Evolutionary conservation across 148 eudicot genomes (phyloP), one percentile per base, ranked within the genome.

Genomic region (Polygonum maritimum): DNA sequence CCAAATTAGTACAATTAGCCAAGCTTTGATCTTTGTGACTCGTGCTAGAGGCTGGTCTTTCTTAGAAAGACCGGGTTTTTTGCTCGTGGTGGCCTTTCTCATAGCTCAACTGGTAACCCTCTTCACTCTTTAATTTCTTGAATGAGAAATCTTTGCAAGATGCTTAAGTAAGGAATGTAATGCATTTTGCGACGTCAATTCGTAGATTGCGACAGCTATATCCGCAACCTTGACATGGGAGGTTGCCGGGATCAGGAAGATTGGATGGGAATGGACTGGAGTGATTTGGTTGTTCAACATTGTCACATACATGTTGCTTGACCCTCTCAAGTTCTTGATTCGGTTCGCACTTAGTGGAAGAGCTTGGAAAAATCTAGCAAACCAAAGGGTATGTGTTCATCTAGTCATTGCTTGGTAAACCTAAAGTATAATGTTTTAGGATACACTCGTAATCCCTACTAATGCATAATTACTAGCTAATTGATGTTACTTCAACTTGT

Each of bases 1-100:
- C 16, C 97, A 92, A 85, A 90, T 92, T 60, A 92, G 97, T 86
- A 92, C 87, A 41, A 88, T 90, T 48, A 90, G 95, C 77, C 96
- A 91, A 74, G 96, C 92, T 26, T 85, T 91, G 35, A 91, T 92
- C 9, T 92, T 92, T 73, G 94, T 92, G 22, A 92, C 97, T 19
- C 92, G 97, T 22, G 88, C 97, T 1, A 69, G 94, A 54, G 85
- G 97, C 13, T 92, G 93, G 92, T 92, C 94, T 3, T 90, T 88
- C 74, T 77, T 74, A 35, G 97, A 92, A 87, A 84, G 97, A 16
- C 94, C 97, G 2, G 97, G 97, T 26, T 81, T 86, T 31, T 85
- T 92, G 39, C 92, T 92, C 33, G 85, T 90, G n/a, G 74, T 78
- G 35, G 97, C 97, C 69, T 91, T 91, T 74, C 81, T 91, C 75